A percentile compares a stretch with the other conserved stretches of the same genome.
These are phyloP conservation scores for Colletotrichum camelliae DNA, from an alignment of 2,329 filamentous ascomycete genomes.

Conservation along the genomic window DNA sequence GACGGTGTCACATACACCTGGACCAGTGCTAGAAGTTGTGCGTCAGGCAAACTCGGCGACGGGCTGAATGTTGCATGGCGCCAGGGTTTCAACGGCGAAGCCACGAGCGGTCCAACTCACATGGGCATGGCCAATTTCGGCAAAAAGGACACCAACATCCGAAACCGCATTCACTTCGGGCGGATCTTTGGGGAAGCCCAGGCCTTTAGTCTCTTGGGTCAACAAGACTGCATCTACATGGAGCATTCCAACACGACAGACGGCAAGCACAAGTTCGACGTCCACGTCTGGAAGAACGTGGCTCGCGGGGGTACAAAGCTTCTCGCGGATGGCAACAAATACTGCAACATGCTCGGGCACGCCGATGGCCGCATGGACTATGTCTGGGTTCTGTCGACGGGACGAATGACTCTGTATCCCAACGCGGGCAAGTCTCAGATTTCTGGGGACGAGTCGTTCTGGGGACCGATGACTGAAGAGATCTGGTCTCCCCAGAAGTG, in stretches of 20 bases:
- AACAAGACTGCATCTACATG: constrained; percentile 20
- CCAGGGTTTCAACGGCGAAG: constrained; percentile 18
- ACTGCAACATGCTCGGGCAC: constrained; percentile 23
- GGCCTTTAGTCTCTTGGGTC: constrained; percentile 4
- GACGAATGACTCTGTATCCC: constrained; percentile 2
- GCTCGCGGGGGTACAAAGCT: constrained; percentile 22
- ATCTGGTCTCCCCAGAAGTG: constrained; percentile 17
- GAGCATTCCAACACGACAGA: background rate
- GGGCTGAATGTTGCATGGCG: constrained; percentile 22
- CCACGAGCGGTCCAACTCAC: constrained; percentile 20
- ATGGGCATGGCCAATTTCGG: background rate
- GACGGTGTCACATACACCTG: constrained; percentile 24
- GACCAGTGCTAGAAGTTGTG: constrained; percentile 27
- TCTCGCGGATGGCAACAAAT: constrained; percentile 21
- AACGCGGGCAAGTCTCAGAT: constrained; percentile 7
- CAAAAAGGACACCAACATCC: background rate
- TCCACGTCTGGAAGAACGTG: constrained; percentile 20
- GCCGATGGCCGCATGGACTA: constrained; percentile 15
- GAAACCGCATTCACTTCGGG: constrained; percentile 8
- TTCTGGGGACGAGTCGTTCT: background rate
- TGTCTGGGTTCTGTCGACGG: background rate
- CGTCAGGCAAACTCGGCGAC: constrained; percentile 14
- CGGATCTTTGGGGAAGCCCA: constrained; percentile 11
- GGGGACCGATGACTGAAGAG: background rate
- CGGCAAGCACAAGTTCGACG: background rate